Base-by-base conservation (phyloP, 225 moss, liverwort and hornwort species). In the Neckera pumila region DNA sequence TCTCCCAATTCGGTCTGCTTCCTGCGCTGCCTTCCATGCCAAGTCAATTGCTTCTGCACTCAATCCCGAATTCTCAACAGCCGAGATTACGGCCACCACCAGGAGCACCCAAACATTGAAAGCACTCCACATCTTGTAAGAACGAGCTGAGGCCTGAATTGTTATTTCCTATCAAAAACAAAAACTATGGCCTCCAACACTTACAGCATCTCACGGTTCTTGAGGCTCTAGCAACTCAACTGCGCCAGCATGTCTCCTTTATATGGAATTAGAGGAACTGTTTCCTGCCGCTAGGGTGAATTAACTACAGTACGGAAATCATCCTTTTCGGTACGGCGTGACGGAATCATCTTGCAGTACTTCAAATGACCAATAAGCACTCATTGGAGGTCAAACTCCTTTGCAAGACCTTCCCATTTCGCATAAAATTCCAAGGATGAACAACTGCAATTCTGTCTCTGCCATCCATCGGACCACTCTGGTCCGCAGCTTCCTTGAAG, bases 11-110 rank as follows among this genome's bases (percentile, higher is more conserved):
- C 88, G 63, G 54, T 93, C 93, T 4, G 85, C 89, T 31, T 86
- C 91, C 53, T 93, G 93, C 47, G 81, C 93, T 27, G 91, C 89
- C 90, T 91, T 64, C 92, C 89, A 92, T 76, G 51, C 61, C 31
- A 49, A 21, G 20, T 80, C 80, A 34, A 54, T 7, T 7, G 81
- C 53, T 51, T 49, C 51, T 10, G 59, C 73, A 14, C 28, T 5
- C 20, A n/a, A 67, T 67, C 53, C 66, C 65, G 60, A 60, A 38
- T 54, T 83, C 26, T 34, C 75, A 26, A 65, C 34, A 71, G 7
- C 38, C 28, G 38, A 36, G 84, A 65, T 54, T 4, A 84, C 43
- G 19, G 33, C 62, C 54, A 43, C 70, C 61, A 31, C 59, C 65
- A 75, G 8, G 45, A 57, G 56, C 66, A 28, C 51, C 62, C 36